phyloP scores from a whole-genome alignment of 768 basidiomycete genomes.

The Phanerochaete carnosa region DNA sequence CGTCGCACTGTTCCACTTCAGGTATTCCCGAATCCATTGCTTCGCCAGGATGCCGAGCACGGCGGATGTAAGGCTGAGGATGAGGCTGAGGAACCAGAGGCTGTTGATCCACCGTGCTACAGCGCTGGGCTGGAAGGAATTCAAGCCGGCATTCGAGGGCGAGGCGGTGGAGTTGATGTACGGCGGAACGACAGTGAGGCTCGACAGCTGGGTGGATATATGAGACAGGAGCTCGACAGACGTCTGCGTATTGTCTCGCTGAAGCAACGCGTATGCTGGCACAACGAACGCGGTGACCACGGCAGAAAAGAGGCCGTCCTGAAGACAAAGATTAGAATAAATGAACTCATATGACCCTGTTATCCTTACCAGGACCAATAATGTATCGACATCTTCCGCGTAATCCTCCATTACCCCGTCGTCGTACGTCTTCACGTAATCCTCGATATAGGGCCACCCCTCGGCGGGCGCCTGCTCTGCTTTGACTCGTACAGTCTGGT shows the following conservation, averaged over 20 bases:
- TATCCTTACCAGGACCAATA: constrained; percentile 5
- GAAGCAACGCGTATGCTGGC: not conserved
- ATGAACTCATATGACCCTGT: not conserved
- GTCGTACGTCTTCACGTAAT: constrained; percentile 5
- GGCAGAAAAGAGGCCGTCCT: constrained; percentile 10
- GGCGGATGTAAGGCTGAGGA: constrained; percentile 8
- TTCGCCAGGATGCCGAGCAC: constrained; percentile 2
- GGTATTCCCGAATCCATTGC: constrained; percentile 11
- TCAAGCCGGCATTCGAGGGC: not conserved
- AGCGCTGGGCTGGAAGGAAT: not conserved
- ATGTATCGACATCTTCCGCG: constrained; percentile 5
- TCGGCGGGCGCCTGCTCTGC: too few relatives aligned
- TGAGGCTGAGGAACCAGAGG: constrained; percentile 10
- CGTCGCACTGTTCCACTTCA: constrained; percentile 10
- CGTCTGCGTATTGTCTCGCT: constrained; percentile 11
- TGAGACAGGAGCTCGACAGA: constrained; percentile 6
- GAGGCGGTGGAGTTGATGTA: not conserved
- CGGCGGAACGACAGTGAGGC: not conserved
- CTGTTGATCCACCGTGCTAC: not conserved
- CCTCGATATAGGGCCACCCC: constrained; percentile 5
- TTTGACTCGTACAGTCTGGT: too few relatives aligned
- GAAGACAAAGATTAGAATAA: constrained; percentile 24
- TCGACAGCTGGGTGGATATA: not conserved
- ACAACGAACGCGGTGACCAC: constrained; percentile 5
- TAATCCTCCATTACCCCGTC: not conserved